Conservation (phyloP, 768 basidiomycete species). For the Vararia minispora region DNA sequence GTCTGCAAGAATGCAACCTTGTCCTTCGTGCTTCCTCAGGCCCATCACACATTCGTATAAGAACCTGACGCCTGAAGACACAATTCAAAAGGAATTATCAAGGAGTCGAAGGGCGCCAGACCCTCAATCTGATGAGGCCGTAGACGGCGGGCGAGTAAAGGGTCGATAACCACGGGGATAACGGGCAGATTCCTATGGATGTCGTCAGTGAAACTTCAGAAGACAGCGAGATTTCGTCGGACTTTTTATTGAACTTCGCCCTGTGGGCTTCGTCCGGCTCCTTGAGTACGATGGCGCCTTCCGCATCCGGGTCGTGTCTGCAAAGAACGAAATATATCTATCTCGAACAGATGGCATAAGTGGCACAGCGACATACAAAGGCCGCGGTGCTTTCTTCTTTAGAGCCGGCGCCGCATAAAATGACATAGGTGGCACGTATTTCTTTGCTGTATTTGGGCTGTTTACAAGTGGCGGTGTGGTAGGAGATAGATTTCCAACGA, state of each 20-base stretch:
- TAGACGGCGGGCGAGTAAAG: conserved; percentile 62
- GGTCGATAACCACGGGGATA: conserved; percentile 84
- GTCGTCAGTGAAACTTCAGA: background rate
- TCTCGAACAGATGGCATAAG: background rate
- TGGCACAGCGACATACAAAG: conserved; percentile 50
- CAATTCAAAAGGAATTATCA: conserved; percentile 3
- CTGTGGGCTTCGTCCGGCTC: conserved; percentile 58
- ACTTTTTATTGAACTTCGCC: conserved; percentile 64
- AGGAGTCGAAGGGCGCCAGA: conserved; percentile 16
- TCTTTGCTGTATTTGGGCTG: conserved; percentile 17
- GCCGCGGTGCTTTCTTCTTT: conserved; percentile 20
- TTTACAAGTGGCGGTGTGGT: too few relatives aligned
- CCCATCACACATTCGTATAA: conserved; percentile 97
- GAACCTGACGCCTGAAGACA: conserved; percentile 58
- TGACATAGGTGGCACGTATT: conserved; percentile 42
- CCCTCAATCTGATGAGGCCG: conserved; percentile 90
- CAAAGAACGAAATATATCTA: background rate
- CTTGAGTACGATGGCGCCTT: conserved; percentile 82
- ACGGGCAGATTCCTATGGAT: conserved; percentile 44
- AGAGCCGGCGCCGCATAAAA: conserved; percentile 43
- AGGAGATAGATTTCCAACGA: conserved; percentile 10
- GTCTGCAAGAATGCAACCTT: conserved; percentile 94
- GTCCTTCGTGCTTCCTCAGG: conserved; percentile 77
- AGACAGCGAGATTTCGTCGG: conserved; percentile 5
- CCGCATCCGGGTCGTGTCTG: conserved; percentile 69